Conservation (phyloP, 140 eudicot genomes). For the Stevia rebaudiana region DNA sequence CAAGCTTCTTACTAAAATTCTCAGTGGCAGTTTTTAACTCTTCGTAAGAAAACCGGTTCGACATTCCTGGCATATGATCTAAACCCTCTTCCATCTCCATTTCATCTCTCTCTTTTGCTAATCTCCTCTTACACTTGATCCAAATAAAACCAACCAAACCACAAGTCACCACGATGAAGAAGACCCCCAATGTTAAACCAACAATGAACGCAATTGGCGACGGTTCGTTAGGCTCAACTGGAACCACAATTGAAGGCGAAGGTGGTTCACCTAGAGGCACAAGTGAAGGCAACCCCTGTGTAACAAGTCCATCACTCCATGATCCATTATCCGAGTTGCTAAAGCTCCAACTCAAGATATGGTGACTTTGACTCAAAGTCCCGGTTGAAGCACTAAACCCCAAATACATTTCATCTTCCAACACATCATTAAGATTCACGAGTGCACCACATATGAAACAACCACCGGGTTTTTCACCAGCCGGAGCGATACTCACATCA, state of each 20-base stretch:
- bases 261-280: constrained; percentile 36
- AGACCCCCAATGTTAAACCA: constrained; percentile 36
- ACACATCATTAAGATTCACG: constrained; percentile 45
- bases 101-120: constrained; percentile 3
- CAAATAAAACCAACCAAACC: constrained; percentile 21
- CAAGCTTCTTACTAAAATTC: constrained; percentile 22
- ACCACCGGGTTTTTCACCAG: constrained; percentile 41
- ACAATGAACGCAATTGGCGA: constrained; percentile 36
- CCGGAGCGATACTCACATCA: constrained; percentile 57
- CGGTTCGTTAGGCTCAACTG: constrained; percentile 25
- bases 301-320: constrained; percentile 34
- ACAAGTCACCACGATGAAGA: constrained; percentile 21
- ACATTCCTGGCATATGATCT: constrained; percentile 24
- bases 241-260: constrained; percentile 49
- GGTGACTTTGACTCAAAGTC: constrained; percentile 42
- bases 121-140: constrained; percentile 34
- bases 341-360: constrained; percentile 58
- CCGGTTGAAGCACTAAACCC: constrained; percentile 65
- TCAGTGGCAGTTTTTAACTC: constrained; percentile 9
- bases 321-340: constrained; percentile 40
- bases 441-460: constrained; percentile 33
- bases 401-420: constrained; percentile 64
- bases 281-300: constrained; percentile 44
- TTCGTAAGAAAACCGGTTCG: constrained; percentile 14
- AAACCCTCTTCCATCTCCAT: constrained; percentile 21